A percentile compares a stretch with the other conserved stretches of the same genome.
These are phyloP conservation scores for Myxozyma sirexii DNA, from an alignment of 805 yeast genomes.

Conservation along the genomic window DNA sequence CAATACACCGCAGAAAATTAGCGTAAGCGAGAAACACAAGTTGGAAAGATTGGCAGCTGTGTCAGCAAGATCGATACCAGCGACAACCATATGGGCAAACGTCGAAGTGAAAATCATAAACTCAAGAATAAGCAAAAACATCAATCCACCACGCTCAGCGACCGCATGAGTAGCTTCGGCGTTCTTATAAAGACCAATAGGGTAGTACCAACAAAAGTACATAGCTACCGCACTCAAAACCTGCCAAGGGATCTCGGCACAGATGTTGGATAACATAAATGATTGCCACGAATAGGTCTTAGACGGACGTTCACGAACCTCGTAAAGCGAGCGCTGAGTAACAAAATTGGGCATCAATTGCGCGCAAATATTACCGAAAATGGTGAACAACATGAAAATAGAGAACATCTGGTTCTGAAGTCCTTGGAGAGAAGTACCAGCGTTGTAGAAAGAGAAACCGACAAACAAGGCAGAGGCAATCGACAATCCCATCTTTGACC, in stretches of 20 bases:
- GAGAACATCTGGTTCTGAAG: conserved; percentile 83
- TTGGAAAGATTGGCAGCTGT: conserved; percentile 35
- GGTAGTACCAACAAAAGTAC: conserved; percentile 62
- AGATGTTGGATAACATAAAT: conserved; percentile 61
- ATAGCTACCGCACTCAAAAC: conserved; percentile 58
- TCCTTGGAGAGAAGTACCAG: conserved; percentile 62
- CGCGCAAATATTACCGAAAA: conserved; percentile 59
- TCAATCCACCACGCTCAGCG: conserved; percentile 54
- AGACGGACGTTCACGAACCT: conserved; percentile 73
- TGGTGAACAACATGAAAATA: conserved; percentile 65
- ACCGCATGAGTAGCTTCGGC: conserved; percentile 54
- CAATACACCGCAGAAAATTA: conserved; percentile 71
- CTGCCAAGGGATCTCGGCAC: conserved; percentile 70
- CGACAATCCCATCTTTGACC: conserved; percentile 58
- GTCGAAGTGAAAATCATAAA: conserved; percentile 51
- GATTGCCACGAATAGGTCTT: conserved; percentile 70
- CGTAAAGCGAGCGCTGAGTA: conserved; percentile 65
- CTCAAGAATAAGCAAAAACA: conserved; percentile 31
- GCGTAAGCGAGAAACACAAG: conserved; percentile 57
- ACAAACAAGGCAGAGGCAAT: conserved; percentile 58
- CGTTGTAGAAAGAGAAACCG: conserved; percentile 70
- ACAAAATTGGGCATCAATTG: conserved; percentile 67
- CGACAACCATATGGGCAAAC: conserved; percentile 55
- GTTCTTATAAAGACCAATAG: conserved; percentile 53
- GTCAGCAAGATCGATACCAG: conserved; percentile 39